Base-by-base conservation (phyloP, 148 eudicot species). In the Drosera capensis region DNA sequence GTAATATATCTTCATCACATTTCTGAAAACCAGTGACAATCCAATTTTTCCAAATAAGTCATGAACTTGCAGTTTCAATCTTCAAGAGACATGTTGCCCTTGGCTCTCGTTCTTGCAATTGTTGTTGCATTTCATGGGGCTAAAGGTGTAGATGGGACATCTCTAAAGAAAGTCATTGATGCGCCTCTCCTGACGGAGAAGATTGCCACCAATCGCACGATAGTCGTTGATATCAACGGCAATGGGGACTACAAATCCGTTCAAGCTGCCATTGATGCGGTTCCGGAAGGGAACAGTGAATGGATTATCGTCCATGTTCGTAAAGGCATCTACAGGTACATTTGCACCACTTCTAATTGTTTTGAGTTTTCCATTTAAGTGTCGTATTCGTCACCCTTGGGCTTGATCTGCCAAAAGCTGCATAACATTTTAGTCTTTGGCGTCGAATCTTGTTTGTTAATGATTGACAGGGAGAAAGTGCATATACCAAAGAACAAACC, bases 301-400 rank as follows among this genome's bases (percentile, higher is more conserved):
- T 88, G 96, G 96, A 57, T 88, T 20, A 45, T 71, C 43, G 68
- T 88, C 40, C 83, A 80, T 69, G 57, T 88, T 23, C 68, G 62
- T 23, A 83, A 73, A 68, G 94, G 96, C 34, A 30, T 63, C 42
- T 88, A 74, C 58, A 71, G 78, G 94, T 86, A 3, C 13, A 14
- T 35, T 2, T 41, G n/a, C n/a, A n/a, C n/a, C n/a, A n/a, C n/a
- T n/a, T n/a, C n/a, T n/a, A n/a, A n/a, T n/a, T n/a, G n/a, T n/a
- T n/a, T n/a, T n/a, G n/a, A n/a, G n/a, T n/a, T n/a, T n/a, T n/a
- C n/a, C n/a, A n/a, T n/a, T n/a, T n/a, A n/a, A n/a, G n/a, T n/a
- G n/a, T 41, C 7, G 1, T 14, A 2, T 41, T 1, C 18, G 1
- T 14, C 0, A 0, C 21, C 21, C 45, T 2, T 14, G n/a, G 11